phyloP scores from a whole-genome alignment of 192 early-diverging fungal species.

The Linnemannia exigua region DNA sequence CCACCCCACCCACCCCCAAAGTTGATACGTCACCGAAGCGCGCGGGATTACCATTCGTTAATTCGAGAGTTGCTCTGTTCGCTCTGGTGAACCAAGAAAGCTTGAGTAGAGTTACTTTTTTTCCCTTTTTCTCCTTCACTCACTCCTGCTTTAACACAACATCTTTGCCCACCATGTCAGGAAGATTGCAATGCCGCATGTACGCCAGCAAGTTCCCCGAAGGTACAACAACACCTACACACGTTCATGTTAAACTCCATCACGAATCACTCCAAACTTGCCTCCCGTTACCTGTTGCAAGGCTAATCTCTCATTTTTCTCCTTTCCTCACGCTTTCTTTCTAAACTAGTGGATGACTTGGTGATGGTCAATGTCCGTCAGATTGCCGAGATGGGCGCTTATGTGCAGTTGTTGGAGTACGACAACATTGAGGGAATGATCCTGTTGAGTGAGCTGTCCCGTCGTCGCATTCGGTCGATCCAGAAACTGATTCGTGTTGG shows the following conservation, averaged over 20 bases:
- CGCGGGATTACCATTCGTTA: too few species aligned
- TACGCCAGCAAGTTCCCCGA: constrained; percentile 94
- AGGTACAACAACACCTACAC: constrained; percentile 13
- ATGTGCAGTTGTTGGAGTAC: constrained; percentile 94
- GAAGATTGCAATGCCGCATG: constrained; percentile 82
- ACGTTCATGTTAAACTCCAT: too few species aligned
- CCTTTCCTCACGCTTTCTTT: neutral
- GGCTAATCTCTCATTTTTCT: too few species aligned
- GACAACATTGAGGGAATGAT: constrained; percentile 98
- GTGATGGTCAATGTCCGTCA: constrained; percentile 97
- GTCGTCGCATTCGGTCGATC: constrained; percentile 94
- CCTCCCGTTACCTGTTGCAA: neutral
- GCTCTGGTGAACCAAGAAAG: neutral
- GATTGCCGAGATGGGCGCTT: constrained; percentile 94
- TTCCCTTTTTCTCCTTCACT: neutral
- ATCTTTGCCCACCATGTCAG: constrained; percentile 24
- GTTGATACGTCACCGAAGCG: neutral
- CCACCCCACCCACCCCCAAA: too few species aligned
- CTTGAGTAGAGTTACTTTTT: neutral
- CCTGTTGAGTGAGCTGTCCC: constrained; percentile 88
- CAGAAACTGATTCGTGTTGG: constrained; percentile 95
- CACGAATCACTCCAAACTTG: too few species aligned
- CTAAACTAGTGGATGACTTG: constrained; percentile 80
- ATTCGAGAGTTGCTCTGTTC: neutral
- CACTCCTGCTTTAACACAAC: neutral